phyloP scores from a whole-genome alignment of 345 rosid species.

The Limnanthes douglasii region DNA sequence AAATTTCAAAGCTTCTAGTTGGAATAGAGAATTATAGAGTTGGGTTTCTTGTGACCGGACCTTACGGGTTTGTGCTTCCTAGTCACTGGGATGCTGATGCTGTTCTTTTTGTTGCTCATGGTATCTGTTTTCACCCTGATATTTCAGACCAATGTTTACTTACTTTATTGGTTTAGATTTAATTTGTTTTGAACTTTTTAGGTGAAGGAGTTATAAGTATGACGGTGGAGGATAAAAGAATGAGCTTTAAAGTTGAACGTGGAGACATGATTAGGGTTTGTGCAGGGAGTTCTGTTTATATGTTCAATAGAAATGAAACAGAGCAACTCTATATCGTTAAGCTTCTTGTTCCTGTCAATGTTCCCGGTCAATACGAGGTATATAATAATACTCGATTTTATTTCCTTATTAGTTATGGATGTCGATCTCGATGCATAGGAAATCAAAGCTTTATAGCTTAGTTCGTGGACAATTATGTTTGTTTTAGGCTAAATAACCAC shows the following conservation, averaged over 20 bases:
- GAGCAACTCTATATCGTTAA: constrained; percentile 20
- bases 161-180: neutral
- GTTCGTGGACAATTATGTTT: no score
- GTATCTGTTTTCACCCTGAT: constrained; percentile 6
- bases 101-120: no score
- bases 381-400: no score
- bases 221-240: constrained; percentile 15
- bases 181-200: constrained; percentile 1
- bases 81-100: constrained; percentile 27
- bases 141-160: neutral
- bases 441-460: no score
- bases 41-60: constrained; percentile 14
- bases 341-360: constrained; percentile 22
- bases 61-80: constrained; percentile 19
- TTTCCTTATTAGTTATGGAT: no score
- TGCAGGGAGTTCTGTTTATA: constrained; percentile 24
- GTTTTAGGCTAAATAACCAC: no score
- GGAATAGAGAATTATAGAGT: constrained; percentile 26
- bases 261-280: constrained; percentile 13
- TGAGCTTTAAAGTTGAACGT: constrained; percentile 18
- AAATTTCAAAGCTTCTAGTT: constrained; percentile 24
- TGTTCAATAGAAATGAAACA: constrained; percentile 18
- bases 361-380: constrained; percentile 21
- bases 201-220: constrained; percentile 25
- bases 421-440: no score